Evolutionary conservation across 306 rosid species (phyloP).

Genomic region (Prosopis cineraria): DNA sequence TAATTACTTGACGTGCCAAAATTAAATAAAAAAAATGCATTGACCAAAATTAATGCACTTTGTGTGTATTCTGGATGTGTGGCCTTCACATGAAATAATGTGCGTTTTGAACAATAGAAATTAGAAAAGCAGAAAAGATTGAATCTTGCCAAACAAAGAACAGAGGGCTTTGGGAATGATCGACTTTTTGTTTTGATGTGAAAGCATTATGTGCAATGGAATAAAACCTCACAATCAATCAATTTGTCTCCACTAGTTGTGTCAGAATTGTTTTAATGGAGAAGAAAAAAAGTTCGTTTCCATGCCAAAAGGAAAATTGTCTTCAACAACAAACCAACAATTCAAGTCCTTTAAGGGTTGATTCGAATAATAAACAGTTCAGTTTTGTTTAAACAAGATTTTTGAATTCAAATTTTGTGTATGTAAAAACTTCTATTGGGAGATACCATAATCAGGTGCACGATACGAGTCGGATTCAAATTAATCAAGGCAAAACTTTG

Average conservation of each 20-base stretch:
- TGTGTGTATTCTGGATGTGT: neutral
- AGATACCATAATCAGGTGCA: too few relatives aligned
- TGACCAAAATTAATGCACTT: neutral
- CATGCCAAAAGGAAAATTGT: neutral
- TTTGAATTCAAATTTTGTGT: too few relatives aligned
- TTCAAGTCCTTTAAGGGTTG: too few relatives aligned
- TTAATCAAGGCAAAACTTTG: too few relatives aligned
- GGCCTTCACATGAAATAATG: neutral
- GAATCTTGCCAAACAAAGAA: constrained; percentile 9
- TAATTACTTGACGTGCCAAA: too few relatives aligned
- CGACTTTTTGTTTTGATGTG: constrained; percentile 29
- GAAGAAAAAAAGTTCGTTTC: neutral
- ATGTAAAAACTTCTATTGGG: too few relatives aligned
- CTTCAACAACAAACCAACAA: neutral
- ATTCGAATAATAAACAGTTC: too few relatives aligned
- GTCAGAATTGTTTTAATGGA: neutral
- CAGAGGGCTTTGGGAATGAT: constrained; percentile 32
- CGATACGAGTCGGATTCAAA: too few relatives aligned
- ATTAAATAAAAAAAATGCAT: too few relatives aligned
- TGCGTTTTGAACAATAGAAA: neutral
- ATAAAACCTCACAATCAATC: constrained; percentile 31
- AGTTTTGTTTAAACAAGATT: too few relatives aligned
- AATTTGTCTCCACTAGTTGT: neutral
- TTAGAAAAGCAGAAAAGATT: neutral
- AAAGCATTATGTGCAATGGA: constrained; percentile 1